A percentile compares a stretch with the other conserved stretches of the same genome.
Conservation (phyloP, 164 flowering plant species). For the Paratinospora sagittata region DNA sequence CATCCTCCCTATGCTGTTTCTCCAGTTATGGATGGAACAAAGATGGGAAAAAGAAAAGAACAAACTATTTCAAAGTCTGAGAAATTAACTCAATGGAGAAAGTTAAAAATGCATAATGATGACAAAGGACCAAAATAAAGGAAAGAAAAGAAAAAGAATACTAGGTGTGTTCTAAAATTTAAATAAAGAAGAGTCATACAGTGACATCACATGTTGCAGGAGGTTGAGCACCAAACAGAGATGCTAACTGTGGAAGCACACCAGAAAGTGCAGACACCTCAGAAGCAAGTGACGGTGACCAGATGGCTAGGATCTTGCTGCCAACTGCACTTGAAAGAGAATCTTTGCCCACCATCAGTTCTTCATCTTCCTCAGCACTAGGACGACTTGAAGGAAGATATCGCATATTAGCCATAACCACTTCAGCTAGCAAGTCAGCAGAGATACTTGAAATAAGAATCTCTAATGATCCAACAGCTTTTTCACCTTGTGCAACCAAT, state of each 20-base stretch:
- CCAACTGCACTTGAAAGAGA: constrained; percentile 28
- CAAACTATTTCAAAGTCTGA: background rate
- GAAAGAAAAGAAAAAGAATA: constrained; percentile 3
- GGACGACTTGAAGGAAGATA: constrained; percentile 56
- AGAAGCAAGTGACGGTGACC: constrained; percentile 42
- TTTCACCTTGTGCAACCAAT: constrained; percentile 97
- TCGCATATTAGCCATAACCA: constrained; percentile 83
- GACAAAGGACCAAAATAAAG: background rate
- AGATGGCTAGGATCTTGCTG: constrained; percentile 32
- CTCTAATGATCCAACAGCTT: constrained; percentile 63
- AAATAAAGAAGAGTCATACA: constrained; percentile 21
- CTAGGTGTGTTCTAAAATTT: background rate
- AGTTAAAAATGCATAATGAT: background rate
- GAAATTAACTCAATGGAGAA: background rate
- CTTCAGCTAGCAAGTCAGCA: constrained; percentile 89
- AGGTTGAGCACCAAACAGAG: constrained; percentile 24
- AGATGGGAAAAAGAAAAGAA: background rate
- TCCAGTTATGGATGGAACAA: constrained; percentile 23
- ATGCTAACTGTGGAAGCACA: constrained; percentile 43
- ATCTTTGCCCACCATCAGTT: constrained; percentile 20
- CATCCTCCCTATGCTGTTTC: constrained; percentile 31
- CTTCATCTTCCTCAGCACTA: constrained; percentile 49
- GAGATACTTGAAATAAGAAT: constrained; percentile 91
- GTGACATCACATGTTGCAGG: constrained; percentile 26
- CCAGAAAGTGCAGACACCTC: constrained; percentile 42